Percentiles rank a stretch among this genome's conserved stretches.
Conservation (phyloP, 768 basidiomycete species). For the Suillus alpinus region DNA sequence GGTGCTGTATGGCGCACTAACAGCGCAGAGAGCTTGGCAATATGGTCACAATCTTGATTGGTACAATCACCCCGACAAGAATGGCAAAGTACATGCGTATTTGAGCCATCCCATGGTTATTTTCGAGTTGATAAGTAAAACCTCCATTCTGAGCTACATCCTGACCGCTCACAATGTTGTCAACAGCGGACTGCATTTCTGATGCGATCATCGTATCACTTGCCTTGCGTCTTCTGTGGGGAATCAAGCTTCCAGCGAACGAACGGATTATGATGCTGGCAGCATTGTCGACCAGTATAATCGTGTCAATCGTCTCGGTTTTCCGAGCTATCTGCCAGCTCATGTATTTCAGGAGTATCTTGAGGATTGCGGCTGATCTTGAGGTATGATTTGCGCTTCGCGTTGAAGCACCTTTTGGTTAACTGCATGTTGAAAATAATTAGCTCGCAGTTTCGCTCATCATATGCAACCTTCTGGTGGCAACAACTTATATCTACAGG, state of each 20-base stretch:
- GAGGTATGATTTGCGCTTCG: slow-evolving; percentile 33
- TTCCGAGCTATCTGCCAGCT: slow-evolving; percentile 45
- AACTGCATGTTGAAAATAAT: not conserved
- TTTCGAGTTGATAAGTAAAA: slow-evolving; percentile 9
- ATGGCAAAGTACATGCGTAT: not conserved
- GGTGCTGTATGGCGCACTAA: slow-evolving; percentile 5
- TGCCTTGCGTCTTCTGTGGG: slow-evolving; percentile 44
- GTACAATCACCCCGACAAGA: not conserved
- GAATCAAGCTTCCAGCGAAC: slow-evolving; percentile 39
- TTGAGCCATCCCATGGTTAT: not conserved
- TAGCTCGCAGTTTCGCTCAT: slow-evolving; percentile 38
- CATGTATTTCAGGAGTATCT: slow-evolving; percentile 14
- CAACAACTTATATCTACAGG: slow-evolving; percentile 35
- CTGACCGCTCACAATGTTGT: not conserved
- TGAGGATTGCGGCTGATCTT: slow-evolving; percentile 33
- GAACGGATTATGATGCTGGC: slow-evolving; percentile 37
- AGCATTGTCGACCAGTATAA: slow-evolving; percentile 53
- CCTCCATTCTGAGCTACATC: not conserved
- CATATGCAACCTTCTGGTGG: slow-evolving; percentile 41
- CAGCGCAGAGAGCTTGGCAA: slow-evolving; percentile 3
- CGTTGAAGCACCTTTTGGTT: not conserved
- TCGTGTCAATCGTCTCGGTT: slow-evolving; percentile 42
- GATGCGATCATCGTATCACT: slow-evolving; percentile 44
- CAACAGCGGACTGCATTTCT: slow-evolving; percentile 44
- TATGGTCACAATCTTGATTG: not conserved